These are phyloP conservation scores for Neurospora sp. DNA, from an alignment of 2,329 filamentous ascomycete species.

Conservation along the genomic window DNA sequence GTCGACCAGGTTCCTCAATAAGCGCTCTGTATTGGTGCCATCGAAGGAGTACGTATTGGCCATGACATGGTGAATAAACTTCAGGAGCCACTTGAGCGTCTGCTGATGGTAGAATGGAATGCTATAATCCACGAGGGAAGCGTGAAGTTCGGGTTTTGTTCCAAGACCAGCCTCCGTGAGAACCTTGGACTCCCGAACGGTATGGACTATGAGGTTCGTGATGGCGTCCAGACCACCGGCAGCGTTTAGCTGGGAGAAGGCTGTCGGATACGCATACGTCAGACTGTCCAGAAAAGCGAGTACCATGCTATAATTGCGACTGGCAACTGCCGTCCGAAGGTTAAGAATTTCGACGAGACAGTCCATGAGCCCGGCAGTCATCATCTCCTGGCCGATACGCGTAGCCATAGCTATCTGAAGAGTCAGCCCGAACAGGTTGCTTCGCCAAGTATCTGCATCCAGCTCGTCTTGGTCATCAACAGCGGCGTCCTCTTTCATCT, in stretches of 20 bases:
- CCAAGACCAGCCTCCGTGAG: conserved; percentile 60
- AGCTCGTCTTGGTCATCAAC: conserved; percentile 48
- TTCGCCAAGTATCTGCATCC: conserved; percentile 77
- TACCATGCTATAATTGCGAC: conserved; percentile 73
- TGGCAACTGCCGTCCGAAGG: conserved; percentile 70
- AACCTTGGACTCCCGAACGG: conserved; percentile 61
- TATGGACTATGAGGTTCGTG: conserved; percentile 72
- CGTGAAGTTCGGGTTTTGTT: conserved; percentile 59
- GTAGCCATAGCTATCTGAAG: conserved; percentile 67
- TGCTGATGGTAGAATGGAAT: conserved; percentile 92
- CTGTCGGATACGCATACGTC: conserved; percentile 74
- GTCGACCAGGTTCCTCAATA: conserved; percentile 88
- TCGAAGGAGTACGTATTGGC: conserved; percentile 57
- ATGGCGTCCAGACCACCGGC: conserved; percentile 83
- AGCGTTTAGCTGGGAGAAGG: conserved; percentile 72
- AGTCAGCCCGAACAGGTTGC: conserved; percentile 79
- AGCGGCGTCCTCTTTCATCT: conserved; percentile 52
- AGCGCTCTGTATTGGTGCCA: conserved; percentile 69
- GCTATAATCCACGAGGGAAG: conserved; percentile 80
- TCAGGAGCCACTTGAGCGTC: conserved; percentile 85
- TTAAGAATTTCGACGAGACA: conserved; percentile 83
- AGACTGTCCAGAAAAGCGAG: conserved; percentile 82
- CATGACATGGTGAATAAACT: conserved; percentile 95
- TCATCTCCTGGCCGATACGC: conserved; percentile 71
- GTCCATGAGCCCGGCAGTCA: conserved; percentile 80